Percentiles rank a stretch among this genome's conserved stretches.
phyloP scores from a whole-genome alignment of 2,329 filamentous ascomycete species.

The Fusarium begoniae region DNA sequence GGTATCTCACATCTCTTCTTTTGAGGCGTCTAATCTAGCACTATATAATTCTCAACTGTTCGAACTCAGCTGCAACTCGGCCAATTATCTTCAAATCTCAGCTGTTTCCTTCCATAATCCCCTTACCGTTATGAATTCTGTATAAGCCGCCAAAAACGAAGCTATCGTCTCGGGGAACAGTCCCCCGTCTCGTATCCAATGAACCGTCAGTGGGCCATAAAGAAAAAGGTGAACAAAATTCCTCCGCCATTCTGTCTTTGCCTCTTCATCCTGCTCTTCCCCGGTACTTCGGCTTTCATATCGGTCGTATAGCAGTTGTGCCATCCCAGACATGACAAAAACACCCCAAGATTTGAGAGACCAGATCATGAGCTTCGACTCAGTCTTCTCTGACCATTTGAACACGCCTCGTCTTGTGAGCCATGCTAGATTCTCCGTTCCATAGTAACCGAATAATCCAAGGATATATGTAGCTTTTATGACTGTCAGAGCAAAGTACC shows the following conservation, averaged over 20 bases:
- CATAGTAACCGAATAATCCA: conserved; percentile 11
- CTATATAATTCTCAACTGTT: not conserved
- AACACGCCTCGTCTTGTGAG: conserved; percentile 9
- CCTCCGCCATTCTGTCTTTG: not conserved
- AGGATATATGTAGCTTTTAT: conserved; percentile 8
- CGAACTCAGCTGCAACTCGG: fast-evolving
- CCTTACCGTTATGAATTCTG: conserved; percentile 19
- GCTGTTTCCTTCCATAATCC: conserved; percentile 15
- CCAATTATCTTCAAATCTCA: not conserved
- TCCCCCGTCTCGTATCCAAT: conserved; percentile 16
- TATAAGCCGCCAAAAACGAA: conserved; percentile 15
- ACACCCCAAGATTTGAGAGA: conserved; percentile 9
- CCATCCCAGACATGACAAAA: conserved; percentile 17
- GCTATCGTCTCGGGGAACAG: conserved; percentile 17
- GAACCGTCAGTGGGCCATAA: conserved; percentile 15
- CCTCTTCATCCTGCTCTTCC: not conserved
- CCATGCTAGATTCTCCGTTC: conserved; percentile 16
- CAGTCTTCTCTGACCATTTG: not conserved
- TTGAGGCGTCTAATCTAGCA: fast-evolving
- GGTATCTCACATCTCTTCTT: fast-evolving
- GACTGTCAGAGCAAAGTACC: not conserved
- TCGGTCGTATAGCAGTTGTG: conserved; percentile 7
- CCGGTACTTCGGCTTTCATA: not conserved
- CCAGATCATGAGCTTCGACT: conserved; percentile 22
- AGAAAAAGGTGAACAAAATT: conserved; percentile 11